Conservation (phyloP, 129 eudicot species). For the Cynara cardunculus region DNA sequence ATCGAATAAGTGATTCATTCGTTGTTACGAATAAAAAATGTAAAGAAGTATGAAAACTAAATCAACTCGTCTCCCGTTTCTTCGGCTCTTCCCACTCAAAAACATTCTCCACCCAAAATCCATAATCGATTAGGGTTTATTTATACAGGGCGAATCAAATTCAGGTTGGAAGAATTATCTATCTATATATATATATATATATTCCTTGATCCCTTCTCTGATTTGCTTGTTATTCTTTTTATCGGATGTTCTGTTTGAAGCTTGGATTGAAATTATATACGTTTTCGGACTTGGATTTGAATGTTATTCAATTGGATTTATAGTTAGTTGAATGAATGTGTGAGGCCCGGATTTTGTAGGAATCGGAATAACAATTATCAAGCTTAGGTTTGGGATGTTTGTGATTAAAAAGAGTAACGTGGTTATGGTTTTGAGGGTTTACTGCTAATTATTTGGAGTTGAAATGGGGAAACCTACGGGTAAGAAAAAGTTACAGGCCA, state of each 20-base stretch:
- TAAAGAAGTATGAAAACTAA: background rate
- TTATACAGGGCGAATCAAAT: slow-evolving; percentile 4
- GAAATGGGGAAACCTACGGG: slow-evolving; percentile 39
- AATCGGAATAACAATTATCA: background rate
- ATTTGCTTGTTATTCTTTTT: background rate
- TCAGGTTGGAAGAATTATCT: slow-evolving; percentile 18
- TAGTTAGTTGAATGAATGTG: slow-evolving; percentile 1
- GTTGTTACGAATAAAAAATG: background rate
- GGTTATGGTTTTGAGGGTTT: slow-evolving; percentile 10
- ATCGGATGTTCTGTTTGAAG: background rate
- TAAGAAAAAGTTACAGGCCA: slow-evolving; percentile 26
- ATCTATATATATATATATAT: too few relatives aligned
- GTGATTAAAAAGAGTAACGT: background rate
- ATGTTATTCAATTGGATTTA: background rate
- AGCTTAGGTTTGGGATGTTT: background rate
- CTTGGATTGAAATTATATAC: background rate
- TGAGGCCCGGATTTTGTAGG: background rate
- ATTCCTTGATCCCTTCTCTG: background rate
- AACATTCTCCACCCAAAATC: slow-evolving; percentile 25
- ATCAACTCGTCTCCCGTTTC: slow-evolving; percentile 1
- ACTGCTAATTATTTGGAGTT: background rate
- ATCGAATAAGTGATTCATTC: too few relatives aligned
- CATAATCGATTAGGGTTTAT: slow-evolving; percentile 34
- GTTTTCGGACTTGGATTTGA: background rate
- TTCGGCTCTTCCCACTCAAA: slow-evolving; percentile 2